Percentiles rank a stretch among this genome's conserved stretches.
Conservation (phyloP, 148 eudicot species). For the Silene latifolia region DNA sequence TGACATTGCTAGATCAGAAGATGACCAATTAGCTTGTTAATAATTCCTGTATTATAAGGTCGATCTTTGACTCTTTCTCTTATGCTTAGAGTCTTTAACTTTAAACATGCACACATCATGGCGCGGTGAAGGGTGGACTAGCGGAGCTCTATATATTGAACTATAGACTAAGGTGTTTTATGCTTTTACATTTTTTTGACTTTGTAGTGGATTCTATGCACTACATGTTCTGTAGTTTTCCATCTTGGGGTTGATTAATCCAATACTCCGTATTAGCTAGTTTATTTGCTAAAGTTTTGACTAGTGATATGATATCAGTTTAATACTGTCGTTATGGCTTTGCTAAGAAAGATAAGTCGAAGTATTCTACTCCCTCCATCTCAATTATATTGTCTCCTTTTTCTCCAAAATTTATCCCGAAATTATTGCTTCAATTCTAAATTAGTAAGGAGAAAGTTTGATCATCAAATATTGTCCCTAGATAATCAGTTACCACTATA, state of each 20-base stretch:
- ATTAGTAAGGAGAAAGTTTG: too few relatives aligned
- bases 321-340: neutral
- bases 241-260: neutral
- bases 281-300: neutral
- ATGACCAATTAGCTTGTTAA: neutral
- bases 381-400: too few relatives aligned
- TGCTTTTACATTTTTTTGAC: too few relatives aligned
- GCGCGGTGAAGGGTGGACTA: neutral
- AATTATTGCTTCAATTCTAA: too few relatives aligned
- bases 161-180: neutral
- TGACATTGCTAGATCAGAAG: neutral
- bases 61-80: neutral
- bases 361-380: neutral
- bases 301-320: neutral
- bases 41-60: too few relatives aligned
- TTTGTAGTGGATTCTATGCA: too few relatives aligned
- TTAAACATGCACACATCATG: neutral
- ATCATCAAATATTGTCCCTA: too few relatives aligned
- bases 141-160: neutral
- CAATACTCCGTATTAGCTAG: neutral
- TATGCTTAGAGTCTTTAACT: neutral
- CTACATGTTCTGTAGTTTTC: neutral
- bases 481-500: too few relatives aligned
- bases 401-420: too few relatives aligned
- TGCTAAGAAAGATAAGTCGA: too few relatives aligned